phyloP scores from a whole-genome alignment of 208 protist species.

The Phytomonas sp. region DNA sequence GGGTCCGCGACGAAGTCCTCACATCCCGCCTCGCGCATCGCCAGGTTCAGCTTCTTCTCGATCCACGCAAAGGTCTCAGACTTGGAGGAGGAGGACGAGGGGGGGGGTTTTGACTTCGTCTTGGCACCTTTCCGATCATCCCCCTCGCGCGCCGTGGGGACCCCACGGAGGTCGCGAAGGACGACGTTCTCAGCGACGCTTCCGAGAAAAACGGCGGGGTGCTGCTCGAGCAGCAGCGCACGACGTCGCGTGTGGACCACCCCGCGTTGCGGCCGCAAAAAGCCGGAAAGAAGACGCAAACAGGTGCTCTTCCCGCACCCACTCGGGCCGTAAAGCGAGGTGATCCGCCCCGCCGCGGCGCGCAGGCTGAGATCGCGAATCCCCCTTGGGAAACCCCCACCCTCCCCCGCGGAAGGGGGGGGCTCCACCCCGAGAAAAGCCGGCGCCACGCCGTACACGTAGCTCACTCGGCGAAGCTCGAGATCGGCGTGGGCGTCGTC shows the following conservation, averaged over 20 bases:
- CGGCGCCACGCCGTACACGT: constrained; percentile 40
- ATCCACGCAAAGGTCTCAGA: neutral
- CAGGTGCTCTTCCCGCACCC: constrained; percentile 75
- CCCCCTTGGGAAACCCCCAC: constrained; percentile 15
- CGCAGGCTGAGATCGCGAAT: constrained; percentile 30
- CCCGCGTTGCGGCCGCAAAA: constrained; percentile 36
- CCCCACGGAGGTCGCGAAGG: constrained; percentile 23
- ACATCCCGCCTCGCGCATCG: constrained; percentile 36
- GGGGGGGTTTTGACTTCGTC: neutral
- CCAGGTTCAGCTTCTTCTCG: constrained; percentile 16
- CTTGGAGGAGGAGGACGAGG: constrained; percentile 1
- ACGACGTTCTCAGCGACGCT: constrained; percentile 72
- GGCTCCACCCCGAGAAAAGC: constrained; percentile 28
- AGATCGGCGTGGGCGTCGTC: constrained; percentile 18
- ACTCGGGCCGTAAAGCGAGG: constrained; percentile 58
- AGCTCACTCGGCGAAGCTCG: constrained; percentile 31
- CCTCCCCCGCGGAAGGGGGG: neutral
- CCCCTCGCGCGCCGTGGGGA: too few species aligned
- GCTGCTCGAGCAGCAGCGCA: constrained; percentile 59
- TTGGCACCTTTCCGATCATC: neutral
- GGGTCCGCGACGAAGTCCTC: constrained; percentile 43
- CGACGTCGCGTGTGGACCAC: constrained; percentile 39
- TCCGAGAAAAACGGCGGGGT: constrained; percentile 69
- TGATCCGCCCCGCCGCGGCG: constrained; percentile 33
- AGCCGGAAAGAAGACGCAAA: constrained; percentile 45